Percentiles rank a stretch among this genome's conserved stretches.
Evolutionary conservation across 768 basidiomycete genomes (phyloP).

Genomic region (Naematelia aurantialba): DNA sequence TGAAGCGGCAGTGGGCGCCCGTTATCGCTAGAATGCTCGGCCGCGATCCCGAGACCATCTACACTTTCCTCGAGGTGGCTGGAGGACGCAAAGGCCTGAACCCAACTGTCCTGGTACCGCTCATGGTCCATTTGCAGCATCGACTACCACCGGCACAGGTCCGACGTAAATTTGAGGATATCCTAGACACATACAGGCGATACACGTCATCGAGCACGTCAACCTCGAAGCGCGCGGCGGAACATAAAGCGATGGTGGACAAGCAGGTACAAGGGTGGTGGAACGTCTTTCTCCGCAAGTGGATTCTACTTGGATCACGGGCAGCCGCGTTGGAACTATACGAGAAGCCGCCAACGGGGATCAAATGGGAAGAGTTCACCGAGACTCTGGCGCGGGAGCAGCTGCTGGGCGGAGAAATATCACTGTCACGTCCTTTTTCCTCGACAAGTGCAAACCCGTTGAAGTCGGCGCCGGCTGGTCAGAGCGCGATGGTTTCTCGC

Average conservation of each 20-base stretch:
- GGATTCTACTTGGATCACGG: conserved; percentile 25
- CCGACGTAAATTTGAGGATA: conserved; percentile 9
- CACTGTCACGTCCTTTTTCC: too few species aligned
- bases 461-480: too few species aligned
- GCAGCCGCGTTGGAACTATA: conserved; percentile 14
- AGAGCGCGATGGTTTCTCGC: not conserved
- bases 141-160: not conserved
- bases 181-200: conserved; percentile 9
- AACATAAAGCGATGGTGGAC: conserved; percentile 14
- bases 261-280: conserved; percentile 22
- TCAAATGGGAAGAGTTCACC: conserved; percentile 19
- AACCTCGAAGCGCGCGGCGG: conserved; percentile 5
- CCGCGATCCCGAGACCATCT: conserved; percentile 8
- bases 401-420: too few species aligned
- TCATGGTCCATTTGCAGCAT: conserved; percentile 24
- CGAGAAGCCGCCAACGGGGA: conserved; percentile 5
- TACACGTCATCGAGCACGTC: conserved; percentile 21
- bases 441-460: too few species aligned
- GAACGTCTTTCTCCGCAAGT: conserved; percentile 17
- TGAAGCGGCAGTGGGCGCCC: conserved; percentile 28
- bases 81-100: conserved; percentile 31
- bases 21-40: conserved; percentile 17
- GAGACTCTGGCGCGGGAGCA: conserved; percentile 6
- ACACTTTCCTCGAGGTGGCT: conserved; percentile 15
- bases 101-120: conserved; percentile 20